Percentiles rank a stretch among this genome's conserved stretches.
Conservation (phyloP, 2,329 filamentous ascomycete species). For the Botrytis galanthina region DNA sequence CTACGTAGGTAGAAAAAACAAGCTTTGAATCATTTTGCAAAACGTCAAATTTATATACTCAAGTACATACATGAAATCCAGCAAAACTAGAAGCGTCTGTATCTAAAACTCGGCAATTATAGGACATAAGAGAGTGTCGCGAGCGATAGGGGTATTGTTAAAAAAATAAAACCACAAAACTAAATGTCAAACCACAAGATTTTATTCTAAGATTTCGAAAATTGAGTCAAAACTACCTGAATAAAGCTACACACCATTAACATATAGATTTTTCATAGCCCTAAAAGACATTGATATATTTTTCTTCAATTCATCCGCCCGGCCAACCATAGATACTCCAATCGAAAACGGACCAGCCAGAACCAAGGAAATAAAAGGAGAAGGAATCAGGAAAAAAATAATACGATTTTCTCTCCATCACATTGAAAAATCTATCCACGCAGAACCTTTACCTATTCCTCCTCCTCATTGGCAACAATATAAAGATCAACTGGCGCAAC, state of each 20-base stretch:
- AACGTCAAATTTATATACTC: background rate
- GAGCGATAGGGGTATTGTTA: background rate
- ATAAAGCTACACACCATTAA: background rate
- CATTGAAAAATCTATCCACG: background rate
- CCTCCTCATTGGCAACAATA: background rate
- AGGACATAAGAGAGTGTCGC: background rate
- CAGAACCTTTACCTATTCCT: background rate
- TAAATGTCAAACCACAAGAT: background rate
- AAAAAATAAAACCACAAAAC: background rate
- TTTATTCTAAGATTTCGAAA: background rate
- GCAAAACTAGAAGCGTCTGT: background rate
- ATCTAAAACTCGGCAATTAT: background rate
- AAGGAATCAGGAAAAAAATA: background rate
- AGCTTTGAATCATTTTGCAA: background rate
- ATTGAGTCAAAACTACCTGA: background rate
- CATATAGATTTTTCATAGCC: background rate
- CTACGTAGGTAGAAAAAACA: background rate
- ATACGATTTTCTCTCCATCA: background rate
- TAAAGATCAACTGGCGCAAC: slow-evolving; percentile 5
- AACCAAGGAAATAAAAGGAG: background rate
- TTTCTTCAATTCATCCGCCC: background rate
- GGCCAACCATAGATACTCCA: background rate
- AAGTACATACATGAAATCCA: background rate
- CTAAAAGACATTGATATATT: background rate
- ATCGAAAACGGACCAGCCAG: background rate